Base-by-base conservation (phyloP, 352 stramenopile genomes). In the Globisporangium uncinulatum region DNA sequence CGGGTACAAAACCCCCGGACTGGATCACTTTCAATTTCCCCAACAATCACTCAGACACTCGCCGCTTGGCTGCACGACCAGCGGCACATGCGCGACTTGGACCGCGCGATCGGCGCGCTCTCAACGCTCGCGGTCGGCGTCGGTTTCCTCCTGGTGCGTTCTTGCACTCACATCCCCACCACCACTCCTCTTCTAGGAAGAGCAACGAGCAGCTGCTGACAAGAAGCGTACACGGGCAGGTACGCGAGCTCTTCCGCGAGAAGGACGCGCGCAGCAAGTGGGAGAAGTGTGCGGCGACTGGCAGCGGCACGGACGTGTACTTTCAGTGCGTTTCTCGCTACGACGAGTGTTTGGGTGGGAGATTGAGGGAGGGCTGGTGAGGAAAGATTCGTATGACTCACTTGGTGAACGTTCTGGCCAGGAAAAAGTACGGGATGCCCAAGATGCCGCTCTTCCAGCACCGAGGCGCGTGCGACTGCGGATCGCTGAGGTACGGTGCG, bases 361-460 rank as follows among this genome's bases (percentile, higher is more conserved):
- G n/a, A n/a, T n/a, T n/a, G n/a, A n/a, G n/a, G n/a, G n/a, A n/a
- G n/a, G n/a, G n/a, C n/a, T n/a, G n/a, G n/a, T n/a, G n/a, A n/a
- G n/a, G n/a, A n/a, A n/a, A n/a, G n/a, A n/a, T n/a, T n/a, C n/a
- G n/a, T n/a, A n/a, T n/a, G n/a, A n/a, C n/a, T n/a, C n/a, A n/a
- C n/a, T n/a, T n/a, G n/a, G n/a, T n/a, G n/a, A n/a, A n/a, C n/a
- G n/a, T n/a, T n/a, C n/a, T 11, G 14, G 2, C 44, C 10, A 92
- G 83, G 52, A 87, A 87, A 48, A 92, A 92, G 67, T 92, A 90
- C 39, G 74, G 70, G 19, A 70, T 77, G 60, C 73, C 79, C 14
- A 85, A 88, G 67, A 51, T 87, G 57, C 74, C 76, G 47, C 63
- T 92, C 36, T 89, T 92, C 53, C 80, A 89, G 56, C 83, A 92